Evolutionary conservation across 2,329 filamentous ascomycete genomes (phyloP), one percentile per base, ranked within the genome.

Genomic region (Aspergillus alliaceus): DNA sequence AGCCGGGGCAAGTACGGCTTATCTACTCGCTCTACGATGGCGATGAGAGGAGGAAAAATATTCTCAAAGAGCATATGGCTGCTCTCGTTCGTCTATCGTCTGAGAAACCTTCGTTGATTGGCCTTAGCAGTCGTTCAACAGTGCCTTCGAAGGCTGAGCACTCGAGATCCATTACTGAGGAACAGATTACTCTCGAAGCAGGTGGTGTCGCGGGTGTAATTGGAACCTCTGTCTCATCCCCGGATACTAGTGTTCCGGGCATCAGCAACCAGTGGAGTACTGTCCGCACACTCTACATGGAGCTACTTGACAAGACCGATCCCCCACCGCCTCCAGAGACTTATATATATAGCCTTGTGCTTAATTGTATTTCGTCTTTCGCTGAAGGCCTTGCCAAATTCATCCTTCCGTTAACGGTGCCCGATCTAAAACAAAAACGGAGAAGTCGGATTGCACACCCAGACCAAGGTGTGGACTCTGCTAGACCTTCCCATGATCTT

Each of bases 381-480:
- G 96, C 93, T 0, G 95, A 99, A 69, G 92, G 91, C 2, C 80
- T 99, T 18, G 95, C 93, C 29, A 96, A 93, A 71, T 96, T 96
- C 64, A 89, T 98, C 47, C 82, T 99, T 14, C 95, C 95, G 0
- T 78, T 99, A 35, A 96, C 95, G 0, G 90, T 96, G 1, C 89
- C 91, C 5, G 91, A 96, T 73, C 75, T 63, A 75, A 86, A 71
- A 77, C 76, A 69, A 75, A 86, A 66, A 81, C 72, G 75, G 37
- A 78, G 70, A 58, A 72, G 67, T 50, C 66, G 74, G 59, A 73
- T 72, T 59, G 73, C 66, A 57, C 64, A 53, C 34, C 59, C 67
- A 73, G 64, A 75, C 4, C 72, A 77, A 24, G 72, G 74, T 8
- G 77, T 78, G 34, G 63, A 60, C 27, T 65, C 67, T 18, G 54